Base-by-base conservation (phyloP, 345 rosid genomes). In the Rubroshorea leprosula region DNA sequence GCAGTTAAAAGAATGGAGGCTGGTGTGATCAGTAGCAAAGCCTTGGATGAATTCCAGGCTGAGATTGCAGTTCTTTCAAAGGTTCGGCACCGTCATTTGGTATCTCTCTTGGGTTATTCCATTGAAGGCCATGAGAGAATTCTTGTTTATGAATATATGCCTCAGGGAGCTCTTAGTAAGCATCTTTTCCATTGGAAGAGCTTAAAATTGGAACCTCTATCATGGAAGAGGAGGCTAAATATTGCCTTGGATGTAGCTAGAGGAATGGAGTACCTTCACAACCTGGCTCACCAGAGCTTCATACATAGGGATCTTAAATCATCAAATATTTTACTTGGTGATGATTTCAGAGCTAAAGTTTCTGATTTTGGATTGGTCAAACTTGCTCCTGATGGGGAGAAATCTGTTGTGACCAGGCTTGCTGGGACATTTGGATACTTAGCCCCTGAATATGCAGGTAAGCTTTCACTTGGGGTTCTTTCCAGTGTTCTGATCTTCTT, bases 371-470 rank as follows among this genome's bases (percentile, higher is more conserved):
- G 94, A 26, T 69, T 86, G 65, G 94, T 86, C 45, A 83, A 81
- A 74, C 87, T 86, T 55, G 94, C 94, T 48, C 94, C 94, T 23
- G 78, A 86, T 46, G 83, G 89, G 8, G 80, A 81, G 60, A 75
- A 76, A 60, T 83, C 94, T 17, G 69, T 86, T 10, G 83, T 62
- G 29, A 86, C 94, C 12, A 74, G 83, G 72, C 85, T 86, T 61
- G 94, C 89, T 12, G 94, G 94, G 25, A 86, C 89, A 43, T 86
- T 86, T 57, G 94, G 94, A 49, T 86, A 86, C 74, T 72, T 86
- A 56, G 94, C 94, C 16, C 94, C 94, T 17, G 94, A 86, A 62
- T 86, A 86, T 74, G 94, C 94, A n/a, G 89, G 94, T 83, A 72
- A 56, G 77, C 55, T 45, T 58, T 50, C 35, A 16, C 46, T 47